Conservation (phyloP, 106 monocot species). For the Allium fistulosum region DNA sequence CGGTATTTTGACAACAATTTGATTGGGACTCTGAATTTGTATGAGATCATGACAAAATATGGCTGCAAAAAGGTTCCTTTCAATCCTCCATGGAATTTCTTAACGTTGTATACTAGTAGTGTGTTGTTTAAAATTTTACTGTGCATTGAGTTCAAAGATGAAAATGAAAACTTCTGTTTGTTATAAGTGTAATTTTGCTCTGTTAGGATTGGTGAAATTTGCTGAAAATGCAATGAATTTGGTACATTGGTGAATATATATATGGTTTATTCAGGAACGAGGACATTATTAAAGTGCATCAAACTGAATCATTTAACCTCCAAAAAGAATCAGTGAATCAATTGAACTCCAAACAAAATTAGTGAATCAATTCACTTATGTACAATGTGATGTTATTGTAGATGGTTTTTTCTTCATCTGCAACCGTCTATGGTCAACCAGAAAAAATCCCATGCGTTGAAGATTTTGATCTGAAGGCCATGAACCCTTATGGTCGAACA, state of each 20-base stretch:
- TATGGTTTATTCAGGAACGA: too few species aligned
- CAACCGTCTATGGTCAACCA: constrained; percentile 88
- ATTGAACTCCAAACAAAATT: too few species aligned
- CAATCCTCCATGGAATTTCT: background rate
- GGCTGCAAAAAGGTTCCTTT: constrained; percentile 79
- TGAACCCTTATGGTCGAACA: constrained; percentile 91
- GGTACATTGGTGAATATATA: too few species aligned
- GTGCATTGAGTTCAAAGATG: background rate
- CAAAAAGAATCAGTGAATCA: too few species aligned
- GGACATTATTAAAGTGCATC: too few species aligned
- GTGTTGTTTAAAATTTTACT: background rate
- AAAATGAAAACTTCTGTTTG: too few species aligned
- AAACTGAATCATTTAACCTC: too few species aligned
- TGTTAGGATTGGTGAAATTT: too few species aligned
- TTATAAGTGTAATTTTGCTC: background rate
- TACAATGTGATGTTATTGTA: constrained; percentile 7
- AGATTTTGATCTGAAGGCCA: constrained; percentile 70
- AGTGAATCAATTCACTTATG: too few species aligned
- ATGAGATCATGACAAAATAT: constrained; percentile 76
- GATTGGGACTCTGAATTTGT: constrained; percentile 69
- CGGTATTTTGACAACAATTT: constrained; percentile 82
- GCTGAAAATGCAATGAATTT: too few species aligned
- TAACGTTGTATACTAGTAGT: too few species aligned
- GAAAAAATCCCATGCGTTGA: constrained; percentile 83
- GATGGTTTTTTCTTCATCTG: constrained; percentile 89